Conservation (phyloP, 495 filamentous ascomycete genomes). For the Aspergillus affinis region DNA sequence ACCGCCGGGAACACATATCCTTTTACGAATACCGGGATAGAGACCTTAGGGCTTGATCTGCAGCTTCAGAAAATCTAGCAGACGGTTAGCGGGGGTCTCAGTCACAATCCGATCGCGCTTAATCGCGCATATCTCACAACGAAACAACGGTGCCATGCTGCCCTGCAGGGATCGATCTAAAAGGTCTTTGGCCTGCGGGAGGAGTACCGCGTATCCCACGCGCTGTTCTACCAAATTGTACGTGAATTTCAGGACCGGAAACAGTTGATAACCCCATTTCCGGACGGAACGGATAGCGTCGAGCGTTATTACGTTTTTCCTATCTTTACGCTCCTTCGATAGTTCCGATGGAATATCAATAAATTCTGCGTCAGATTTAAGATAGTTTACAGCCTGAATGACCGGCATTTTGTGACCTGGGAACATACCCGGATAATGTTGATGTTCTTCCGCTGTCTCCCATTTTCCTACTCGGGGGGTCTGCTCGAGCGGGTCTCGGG, state of each 20-base stretch:
- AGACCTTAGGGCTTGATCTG: conserved; percentile 8
- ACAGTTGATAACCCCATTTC: background rate
- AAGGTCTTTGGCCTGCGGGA: conserved; percentile 1
- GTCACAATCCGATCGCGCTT: background rate
- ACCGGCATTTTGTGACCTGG: conserved; percentile 2
- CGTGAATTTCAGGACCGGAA: background rate
- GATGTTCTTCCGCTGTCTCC: conserved; percentile 12
- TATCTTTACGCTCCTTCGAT: background rate
- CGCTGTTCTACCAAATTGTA: background rate
- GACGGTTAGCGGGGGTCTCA: background rate
- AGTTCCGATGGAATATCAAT: conserved; percentile 11
- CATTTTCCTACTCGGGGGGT: background rate
- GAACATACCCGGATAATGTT: conserved; percentile 9
- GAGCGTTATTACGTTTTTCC: background rate
- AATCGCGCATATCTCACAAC: background rate
- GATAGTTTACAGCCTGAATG: conserved; percentile 8
- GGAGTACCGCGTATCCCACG: background rate
- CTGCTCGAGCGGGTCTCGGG: background rate
- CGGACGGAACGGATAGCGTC: no score
- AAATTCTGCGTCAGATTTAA: conserved; percentile 8
- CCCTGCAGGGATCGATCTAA: background rate
- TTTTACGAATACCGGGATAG: conserved; percentile 6
- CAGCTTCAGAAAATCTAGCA: conserved; percentile 6
- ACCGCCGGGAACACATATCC: conserved; percentile 5
- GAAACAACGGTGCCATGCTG: conserved; percentile 4